Evolutionary conservation across 345 rosid species (phyloP), one percentile per base, ranked within the genome.

Genomic region (Hibiscus syriacus): DNA sequence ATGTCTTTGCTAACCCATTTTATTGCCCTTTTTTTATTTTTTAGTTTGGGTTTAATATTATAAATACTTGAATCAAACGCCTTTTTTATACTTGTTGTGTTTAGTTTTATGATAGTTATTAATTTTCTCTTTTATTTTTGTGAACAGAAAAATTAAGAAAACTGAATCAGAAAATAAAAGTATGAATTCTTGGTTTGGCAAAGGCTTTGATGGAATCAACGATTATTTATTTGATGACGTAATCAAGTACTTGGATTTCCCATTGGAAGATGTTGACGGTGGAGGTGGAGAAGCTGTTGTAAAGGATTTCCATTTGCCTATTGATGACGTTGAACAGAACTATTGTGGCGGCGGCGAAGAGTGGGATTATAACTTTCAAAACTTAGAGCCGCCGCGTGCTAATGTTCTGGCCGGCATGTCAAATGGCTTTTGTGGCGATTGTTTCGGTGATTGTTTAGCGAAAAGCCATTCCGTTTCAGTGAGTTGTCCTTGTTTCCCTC

Each of bases 141-240:
- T 19, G 46, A 41, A 53, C 72, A 78, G 76, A 71, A 56, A 70
- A 38, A 58, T 5, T 12, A 39, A 38, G 64, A 34, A 19, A 2
- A 46, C 13, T 48, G 2, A 29, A 29, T 23, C 55, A 25, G 27
- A 34, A 49, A 22, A 7, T 36, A 67, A 34, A n/a, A 49, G 53
- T 52, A 78, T 82, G 84, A 79, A 32, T 69, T 77, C 90, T 64
- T 83, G 89, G 92, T 77, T 76, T 38, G 92, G 84, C 52, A 81
- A 79, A 57, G 78, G 80, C 36, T 74, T 90, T 32, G 74, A 80
- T 53, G 84, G 81, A n/a, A 70, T 81, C 23, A 55, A 82, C 0
- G 99, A 87, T 74, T 87, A 85, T 72, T 81, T 86, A 66, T 84
- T 86, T 58, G 88, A 86, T 70, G 86, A 83, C 46, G 76, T 82